phyloP scores from a whole-genome alignment of 1,139 yeast species.

The Hansenula sp. region DNA sequence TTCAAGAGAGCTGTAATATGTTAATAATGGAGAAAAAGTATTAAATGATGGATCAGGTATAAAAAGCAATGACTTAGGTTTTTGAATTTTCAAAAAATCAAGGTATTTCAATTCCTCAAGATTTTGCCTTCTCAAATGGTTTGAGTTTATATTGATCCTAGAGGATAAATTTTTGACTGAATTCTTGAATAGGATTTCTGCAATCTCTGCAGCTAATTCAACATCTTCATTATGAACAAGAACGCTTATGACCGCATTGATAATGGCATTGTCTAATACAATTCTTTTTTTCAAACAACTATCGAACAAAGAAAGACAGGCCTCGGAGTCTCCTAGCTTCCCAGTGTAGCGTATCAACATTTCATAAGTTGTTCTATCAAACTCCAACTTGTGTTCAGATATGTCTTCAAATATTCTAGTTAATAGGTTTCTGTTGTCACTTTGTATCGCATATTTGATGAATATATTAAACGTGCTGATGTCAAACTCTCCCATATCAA shows the following conservation, averaged over 20 bases:
- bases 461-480: slow-evolving; percentile 22
- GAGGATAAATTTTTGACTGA: background rate
- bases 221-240: background rate
- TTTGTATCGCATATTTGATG: slow-evolving; percentile 28
- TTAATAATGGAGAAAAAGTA: background rate
- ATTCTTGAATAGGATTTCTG: background rate
- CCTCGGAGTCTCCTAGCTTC: background rate
- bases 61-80: background rate
- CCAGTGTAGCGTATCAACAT: background rate
- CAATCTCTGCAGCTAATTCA: background rate
- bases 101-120: background rate
- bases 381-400: background rate
- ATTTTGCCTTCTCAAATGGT: background rate
- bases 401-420: slow-evolving; percentile 14
- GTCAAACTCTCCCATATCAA: slow-evolving; percentile 13
- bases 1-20: background rate
- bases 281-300: background rate
- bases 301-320: background rate
- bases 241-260: background rate
- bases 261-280: background rate
- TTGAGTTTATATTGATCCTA: background rate
- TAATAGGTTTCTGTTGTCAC: slow-evolving; percentile 15
- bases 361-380: slow-evolving; percentile 1
- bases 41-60: background rate
- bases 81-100: background rate